These are phyloP conservation scores for Fermentozyma sake DNA, from an alignment of 1,139 yeast species.

Conservation along the genomic window DNA sequence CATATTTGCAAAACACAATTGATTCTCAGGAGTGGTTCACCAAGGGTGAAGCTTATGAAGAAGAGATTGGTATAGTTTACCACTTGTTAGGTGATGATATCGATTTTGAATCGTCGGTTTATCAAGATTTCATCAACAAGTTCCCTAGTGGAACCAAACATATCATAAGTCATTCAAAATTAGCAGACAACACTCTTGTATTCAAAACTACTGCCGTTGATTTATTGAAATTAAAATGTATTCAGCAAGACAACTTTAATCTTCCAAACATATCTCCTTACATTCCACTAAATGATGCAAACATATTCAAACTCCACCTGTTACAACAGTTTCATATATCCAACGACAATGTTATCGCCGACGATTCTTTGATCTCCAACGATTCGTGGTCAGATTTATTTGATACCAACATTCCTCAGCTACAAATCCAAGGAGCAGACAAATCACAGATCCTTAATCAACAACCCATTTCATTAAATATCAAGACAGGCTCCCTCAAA, in stretches of 20 bases:
- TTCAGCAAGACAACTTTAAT: slow-evolving; percentile 51
- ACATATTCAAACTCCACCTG: slow-evolving; percentile 23
- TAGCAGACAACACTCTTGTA: slow-evolving; percentile 58
- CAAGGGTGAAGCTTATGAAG: slow-evolving; percentile 25
- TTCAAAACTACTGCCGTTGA: slow-evolving; percentile 53
- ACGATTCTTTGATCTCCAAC: slow-evolving; percentile 15
- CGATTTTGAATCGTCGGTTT: slow-evolving; percentile 43
- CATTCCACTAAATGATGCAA: slow-evolving; percentile 13
- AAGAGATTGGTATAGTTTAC: slow-evolving; percentile 53
- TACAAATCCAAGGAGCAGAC: slow-evolving; percentile 13
- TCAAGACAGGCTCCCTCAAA: slow-evolving; percentile 18
- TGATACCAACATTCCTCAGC: slow-evolving; percentile 36
- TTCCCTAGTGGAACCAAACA: slow-evolving; percentile 54
- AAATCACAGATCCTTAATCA: slow-evolving; percentile 17
- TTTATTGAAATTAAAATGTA: slow-evolving; percentile 52
- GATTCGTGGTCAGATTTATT: slow-evolving; percentile 41
- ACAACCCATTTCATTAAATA: slow-evolving; percentile 18
- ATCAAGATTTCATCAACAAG: slow-evolving; percentile 41
- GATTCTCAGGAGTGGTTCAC: slow-evolving; percentile 25
- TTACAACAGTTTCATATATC: slow-evolving; percentile 28
- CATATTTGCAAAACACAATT: slow-evolving; percentile 47
- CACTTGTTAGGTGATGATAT: slow-evolving; percentile 70
- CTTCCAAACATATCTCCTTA: slow-evolving; percentile 35
- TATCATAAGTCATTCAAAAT: slow-evolving; percentile 63
- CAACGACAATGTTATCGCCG: slow-evolving; percentile 20